A percentile compares a stretch with the other conserved stretches of the same genome.
phyloP scores from a whole-genome alignment of 116 monocot genomes.

The Cymodocea nodosa region DNA sequence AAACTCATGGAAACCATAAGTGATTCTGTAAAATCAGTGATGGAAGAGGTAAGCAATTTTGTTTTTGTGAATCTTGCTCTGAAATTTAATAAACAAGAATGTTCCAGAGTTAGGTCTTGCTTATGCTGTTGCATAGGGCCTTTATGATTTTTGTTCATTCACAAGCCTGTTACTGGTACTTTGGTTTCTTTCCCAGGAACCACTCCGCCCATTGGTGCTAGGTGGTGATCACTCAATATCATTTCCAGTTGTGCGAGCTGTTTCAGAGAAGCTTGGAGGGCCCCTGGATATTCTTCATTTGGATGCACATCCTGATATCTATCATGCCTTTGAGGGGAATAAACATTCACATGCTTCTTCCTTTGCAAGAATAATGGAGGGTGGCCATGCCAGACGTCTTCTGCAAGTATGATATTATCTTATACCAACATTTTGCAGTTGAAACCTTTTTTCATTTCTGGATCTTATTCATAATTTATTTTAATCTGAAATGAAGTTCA shows the following conservation, averaged over 20 bases:
- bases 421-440: background rate
- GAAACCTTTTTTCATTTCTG: too few species aligned
- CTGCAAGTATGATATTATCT: conserved; percentile 39
- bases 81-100: background rate
- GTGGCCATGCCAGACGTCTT: conserved; percentile 86
- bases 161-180: background rate
- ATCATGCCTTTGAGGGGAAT: conserved; percentile 87
- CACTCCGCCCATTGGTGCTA: conserved; percentile 79
- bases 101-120: background rate
- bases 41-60: conserved; percentile 73
- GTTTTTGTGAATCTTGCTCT: background rate
- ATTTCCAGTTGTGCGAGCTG: conserved; percentile 84
- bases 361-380: conserved; percentile 98
- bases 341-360: conserved; percentile 95
- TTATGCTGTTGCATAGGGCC: too few species aligned
- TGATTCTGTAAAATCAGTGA: conserved; percentile 87
- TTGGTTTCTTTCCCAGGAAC: conserved; percentile 34
- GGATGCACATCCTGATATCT: conserved; percentile 98
- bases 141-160: too few species aligned
- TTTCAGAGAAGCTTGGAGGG: conserved; percentile 92
- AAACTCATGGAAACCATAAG: conserved; percentile 77
- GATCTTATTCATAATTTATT: too few species aligned
- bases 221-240: conserved; percentile 98
- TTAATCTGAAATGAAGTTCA: too few species aligned
- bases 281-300: conserved; percentile 88